Evolutionary conservation across 768 basidiomycete genomes (phyloP), one percentile per base, ranked within the genome.

Genomic region (Amyloporia xantha): DNA sequence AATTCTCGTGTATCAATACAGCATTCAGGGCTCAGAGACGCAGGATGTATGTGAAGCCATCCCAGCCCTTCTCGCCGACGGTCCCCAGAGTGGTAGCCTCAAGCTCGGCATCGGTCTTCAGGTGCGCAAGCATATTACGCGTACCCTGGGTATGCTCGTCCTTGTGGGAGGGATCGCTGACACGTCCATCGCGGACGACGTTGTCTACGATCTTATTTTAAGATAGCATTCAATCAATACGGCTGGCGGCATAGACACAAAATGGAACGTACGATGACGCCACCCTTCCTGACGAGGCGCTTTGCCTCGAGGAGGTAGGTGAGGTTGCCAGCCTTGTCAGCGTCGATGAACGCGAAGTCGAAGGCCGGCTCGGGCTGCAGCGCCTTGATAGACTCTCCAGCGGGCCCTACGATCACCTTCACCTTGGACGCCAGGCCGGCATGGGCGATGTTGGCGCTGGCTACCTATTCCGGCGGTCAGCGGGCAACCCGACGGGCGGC

Each of bases 321-420:
- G 20, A 69, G 47, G 52, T 80, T 81, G 35, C 68, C 71, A 3
- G 66, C 62, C 59, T 86, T 86, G 66, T 86, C 81, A 5, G 83
- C 85, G 63, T 86, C 84, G 53, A 86, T 82, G 69, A 86, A 88
- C 2, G 72, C 71, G 17, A 88, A 62, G 61, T 86, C 84, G 60
- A 82, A 86, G 1, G 72, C 74, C 3, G 65, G 62, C 9, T 72
- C 71, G 5, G 79, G 62, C 5, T 71, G 64, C 26, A 86, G 63
- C 37, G 65, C 68, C 20, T 63, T 65, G 37, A 86, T 67, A 0
- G 75, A 71, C 3, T 80, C 74, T 2, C 66, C 63, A 1, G 79
- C 83, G 27, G 73, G 68, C 0, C 80, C 82, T 26, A 76, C 62
- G 38, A 79, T 66, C 28, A 83, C 62, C 23, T 72, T 62, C 36